Evolutionary conservation across 106 monocot genomes (phyloP), one percentile per base, ranked within the genome.

Genomic region (Vanilla planifolia): DNA sequence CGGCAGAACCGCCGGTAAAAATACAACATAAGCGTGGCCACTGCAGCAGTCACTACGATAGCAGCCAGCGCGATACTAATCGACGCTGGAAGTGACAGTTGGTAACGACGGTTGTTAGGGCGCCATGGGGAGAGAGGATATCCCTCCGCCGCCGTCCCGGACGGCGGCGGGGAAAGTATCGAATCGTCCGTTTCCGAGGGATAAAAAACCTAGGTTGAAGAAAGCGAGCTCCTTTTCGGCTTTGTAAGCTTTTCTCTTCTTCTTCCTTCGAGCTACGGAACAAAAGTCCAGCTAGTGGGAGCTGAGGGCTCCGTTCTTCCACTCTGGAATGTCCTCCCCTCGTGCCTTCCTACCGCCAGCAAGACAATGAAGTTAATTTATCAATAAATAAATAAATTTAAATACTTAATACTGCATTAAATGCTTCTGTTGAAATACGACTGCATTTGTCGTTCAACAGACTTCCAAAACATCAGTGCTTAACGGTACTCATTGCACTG

Each of bases 1-100:
- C 61, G 46, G 52, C 45, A 60, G 27, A 40, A 62, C 28, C 70
- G 70, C 42, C 70, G 70, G 28, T 53, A 70, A 34, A 69, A 27
- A 34, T 60, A 7, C 35, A 61, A 16, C 19, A 60, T 35, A 17
- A 69, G n/a, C 37, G 51, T 8, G 17, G 39, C 69, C 10, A 27
- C 48, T 4, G 51, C 59, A 25, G 50, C 17, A 0, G 25, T 37
- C 36, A 60, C 60, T 17, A 51, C 8, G 19, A 40, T 51, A 29
- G 69, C 48, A 4, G 60, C 29, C 4, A 69, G 37, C 0, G 40
- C 57, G 0, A 10, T 35, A 13, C 20, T 14, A 35, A 57, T 19
- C 35, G 35, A 20, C 57, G 35, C 20, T 8, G 57, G 57, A 11
- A 35, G 10, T 1, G 34, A 20, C 19, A 57, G 16, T 8, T 36